Conservation (phyloP, 495 filamentous ascomycete genomes). For the Penicillium ochrochloron region DNA sequence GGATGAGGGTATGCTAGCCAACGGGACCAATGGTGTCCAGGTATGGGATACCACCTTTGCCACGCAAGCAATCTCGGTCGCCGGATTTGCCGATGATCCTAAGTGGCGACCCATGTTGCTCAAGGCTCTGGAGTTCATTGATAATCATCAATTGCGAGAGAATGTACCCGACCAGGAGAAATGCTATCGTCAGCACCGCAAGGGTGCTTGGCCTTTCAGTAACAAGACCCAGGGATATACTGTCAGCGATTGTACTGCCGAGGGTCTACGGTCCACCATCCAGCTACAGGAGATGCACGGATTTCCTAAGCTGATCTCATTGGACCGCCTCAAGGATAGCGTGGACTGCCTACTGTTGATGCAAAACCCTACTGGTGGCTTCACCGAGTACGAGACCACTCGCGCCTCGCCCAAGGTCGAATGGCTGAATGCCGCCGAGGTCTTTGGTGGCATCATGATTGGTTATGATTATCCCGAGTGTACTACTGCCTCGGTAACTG, state of each 20-base stretch:
- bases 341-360: constrained; percentile 90
- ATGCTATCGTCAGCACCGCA: constrained; percentile 90
- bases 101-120: constrained; percentile 83
- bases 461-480: constrained; percentile 98
- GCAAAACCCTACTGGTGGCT: constrained; percentile 88
- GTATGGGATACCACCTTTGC: constrained; percentile 93
- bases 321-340: constrained; percentile 78
- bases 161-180: constrained; percentile 76
- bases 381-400: constrained; percentile 85
- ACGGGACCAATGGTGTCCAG: constrained; percentile 96
- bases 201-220: constrained; percentile 95
- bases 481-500: constrained; percentile 93
- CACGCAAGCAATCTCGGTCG: constrained; percentile 79
- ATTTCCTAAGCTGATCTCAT: constrained; percentile 75
- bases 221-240: constrained; percentile 91
- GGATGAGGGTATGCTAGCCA: constrained; percentile 87
- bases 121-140: constrained; percentile 83
- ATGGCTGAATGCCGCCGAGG: constrained; percentile 90
- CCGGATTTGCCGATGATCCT: constrained; percentile 75
- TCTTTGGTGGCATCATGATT: constrained; percentile 97
- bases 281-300: constrained; percentile 79
- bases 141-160: constrained; percentile 88
- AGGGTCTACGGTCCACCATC: constrained; percentile 85
- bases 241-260: constrained; percentile 91
- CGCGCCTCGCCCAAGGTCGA: constrained; percentile 80